Evolutionary conservation across 768 basidiomycete species (phyloP).

Genomic region (Inosperma sp.): DNA sequence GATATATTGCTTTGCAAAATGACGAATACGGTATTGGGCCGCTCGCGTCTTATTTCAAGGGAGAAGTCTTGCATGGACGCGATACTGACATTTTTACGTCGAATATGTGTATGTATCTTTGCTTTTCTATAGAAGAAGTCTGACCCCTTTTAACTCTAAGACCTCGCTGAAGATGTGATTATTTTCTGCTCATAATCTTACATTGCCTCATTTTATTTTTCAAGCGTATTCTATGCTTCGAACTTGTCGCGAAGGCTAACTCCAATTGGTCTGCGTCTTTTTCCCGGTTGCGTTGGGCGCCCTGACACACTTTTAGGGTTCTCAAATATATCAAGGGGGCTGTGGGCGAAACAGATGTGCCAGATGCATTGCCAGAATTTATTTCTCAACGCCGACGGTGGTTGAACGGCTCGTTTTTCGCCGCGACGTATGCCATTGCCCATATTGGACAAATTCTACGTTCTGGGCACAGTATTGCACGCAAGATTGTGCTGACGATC

Average conservation of each 20-base stretch:
- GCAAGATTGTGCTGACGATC: constrained; percentile 69
- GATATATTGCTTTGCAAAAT: constrained; percentile 87
- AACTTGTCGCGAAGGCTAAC: constrained; percentile 72
- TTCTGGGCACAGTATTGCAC: constrained; percentile 73
- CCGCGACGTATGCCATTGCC: constrained; percentile 87
- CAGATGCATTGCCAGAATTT: constrained; percentile 88
- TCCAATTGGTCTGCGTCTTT: constrained; percentile 57
- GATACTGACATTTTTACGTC: constrained; percentile 93
- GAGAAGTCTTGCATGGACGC: constrained; percentile 78
- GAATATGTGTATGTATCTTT: constrained; percentile 78
- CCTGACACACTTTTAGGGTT: constrained; percentile 54
- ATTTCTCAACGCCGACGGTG: constrained; percentile 87
- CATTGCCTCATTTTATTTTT: constrained; percentile 9
- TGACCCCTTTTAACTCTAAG: constrained; percentile 32
- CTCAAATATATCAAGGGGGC: constrained; percentile 95
- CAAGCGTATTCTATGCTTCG: constrained; percentile 80
- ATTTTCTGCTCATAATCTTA: neutral
- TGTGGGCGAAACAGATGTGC: constrained; percentile 90
- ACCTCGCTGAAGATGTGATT: constrained; percentile 84
- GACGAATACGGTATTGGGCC: constrained; percentile 79
- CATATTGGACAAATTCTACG: constrained; percentile 76
- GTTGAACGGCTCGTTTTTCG: constrained; percentile 93
- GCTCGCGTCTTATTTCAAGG: constrained; percentile 95
- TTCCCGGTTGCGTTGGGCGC: neutral
- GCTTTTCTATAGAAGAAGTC: constrained; percentile 7